phyloP scores from a whole-genome alignment of 75 land plant species.

The Chamaecyparis obtusa region DNA sequence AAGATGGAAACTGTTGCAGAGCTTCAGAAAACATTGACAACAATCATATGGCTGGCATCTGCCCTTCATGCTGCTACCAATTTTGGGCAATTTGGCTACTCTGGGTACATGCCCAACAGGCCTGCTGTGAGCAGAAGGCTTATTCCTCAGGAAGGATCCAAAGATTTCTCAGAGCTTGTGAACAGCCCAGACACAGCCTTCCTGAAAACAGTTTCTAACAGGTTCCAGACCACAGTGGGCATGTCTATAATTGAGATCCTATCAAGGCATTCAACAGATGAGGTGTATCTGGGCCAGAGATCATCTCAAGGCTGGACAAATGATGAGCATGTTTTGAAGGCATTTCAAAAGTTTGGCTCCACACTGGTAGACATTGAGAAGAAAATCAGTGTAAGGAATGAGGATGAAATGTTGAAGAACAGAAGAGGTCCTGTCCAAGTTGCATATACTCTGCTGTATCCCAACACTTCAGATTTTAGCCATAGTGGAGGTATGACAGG shows the following conservation, averaged over 20 bases:
- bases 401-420: slow-evolving; percentile 10
- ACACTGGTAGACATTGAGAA: slow-evolving; percentile 34
- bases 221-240: slow-evolving; percentile 26
- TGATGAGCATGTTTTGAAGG: slow-evolving; percentile 25
- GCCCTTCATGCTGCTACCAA: slow-evolving; percentile 60
- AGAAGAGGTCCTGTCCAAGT: slow-evolving; percentile 3
- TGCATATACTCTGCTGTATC: slow-evolving; percentile 13
- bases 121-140: slow-evolving; percentile 30
- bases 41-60: slow-evolving; percentile 48
- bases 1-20: slow-evolving; percentile 22
- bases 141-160: slow-evolving; percentile 29
- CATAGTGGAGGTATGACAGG: slow-evolving; percentile 1
- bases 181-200: slow-evolving; percentile 23
- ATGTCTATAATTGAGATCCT: slow-evolving; percentile 39
- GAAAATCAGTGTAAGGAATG: slow-evolving; percentile 36
- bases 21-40: slow-evolving; percentile 44
- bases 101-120: slow-evolving; percentile 41
- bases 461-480: neutral
- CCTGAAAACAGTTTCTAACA: slow-evolving; percentile 15
- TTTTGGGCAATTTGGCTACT: slow-evolving; percentile 61
- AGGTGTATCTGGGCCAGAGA: slow-evolving; percentile 63
- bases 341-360: slow-evolving; percentile 22
- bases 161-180: slow-evolving; percentile 20
- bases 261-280: slow-evolving; percentile 35
- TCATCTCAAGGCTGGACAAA: slow-evolving; percentile 42